These are phyloP conservation scores for Hypholoma fasciculare DNA, from an alignment of 768 basidiomycete species.

Conservation along the genomic window DNA sequence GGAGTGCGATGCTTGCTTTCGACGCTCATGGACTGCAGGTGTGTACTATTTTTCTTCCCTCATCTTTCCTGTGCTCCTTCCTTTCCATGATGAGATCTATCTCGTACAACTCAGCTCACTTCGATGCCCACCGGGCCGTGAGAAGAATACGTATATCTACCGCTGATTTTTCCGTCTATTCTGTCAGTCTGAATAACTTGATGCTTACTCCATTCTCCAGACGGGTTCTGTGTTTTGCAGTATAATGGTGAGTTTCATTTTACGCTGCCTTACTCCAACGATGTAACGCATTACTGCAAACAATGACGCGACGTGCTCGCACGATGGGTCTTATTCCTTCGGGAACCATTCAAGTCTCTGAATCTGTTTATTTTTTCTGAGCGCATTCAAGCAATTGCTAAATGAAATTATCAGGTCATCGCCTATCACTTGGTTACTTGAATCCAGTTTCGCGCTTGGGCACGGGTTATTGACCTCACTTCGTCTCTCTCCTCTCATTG, in stretches of 20 bases:
- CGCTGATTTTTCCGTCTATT: constrained; percentile 31
- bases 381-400: not conserved
- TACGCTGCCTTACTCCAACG: constrained; percentile 11
- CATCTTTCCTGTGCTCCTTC: not conserved
- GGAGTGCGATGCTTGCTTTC: not conserved
- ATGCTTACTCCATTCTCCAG: not conserved
- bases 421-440: not conserved
- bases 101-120: constrained; percentile 63
- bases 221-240: not conserved
- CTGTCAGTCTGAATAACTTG: not conserved
- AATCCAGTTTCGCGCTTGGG: no score
- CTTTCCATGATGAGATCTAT: constrained; percentile 21
- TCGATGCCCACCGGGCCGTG: constrained; percentile 52
- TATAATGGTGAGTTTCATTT: constrained; percentile 27
- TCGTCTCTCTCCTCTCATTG: no score
- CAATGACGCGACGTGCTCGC: constrained; percentile 54
- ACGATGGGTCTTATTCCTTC: constrained; percentile 63
- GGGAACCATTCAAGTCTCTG: constrained; percentile 87
- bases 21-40: constrained; percentile 1
- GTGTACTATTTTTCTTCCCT: constrained; percentile 4
- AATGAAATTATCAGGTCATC: not conserved
- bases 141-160: constrained; percentile 48
- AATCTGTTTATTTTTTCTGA: constrained; percentile 22
- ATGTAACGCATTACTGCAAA: constrained; percentile 41
- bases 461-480: no score